Evolutionary conservation across 2,329 filamentous ascomycete genomes (phyloP).

Genomic region (Penicillium sp.): DNA sequence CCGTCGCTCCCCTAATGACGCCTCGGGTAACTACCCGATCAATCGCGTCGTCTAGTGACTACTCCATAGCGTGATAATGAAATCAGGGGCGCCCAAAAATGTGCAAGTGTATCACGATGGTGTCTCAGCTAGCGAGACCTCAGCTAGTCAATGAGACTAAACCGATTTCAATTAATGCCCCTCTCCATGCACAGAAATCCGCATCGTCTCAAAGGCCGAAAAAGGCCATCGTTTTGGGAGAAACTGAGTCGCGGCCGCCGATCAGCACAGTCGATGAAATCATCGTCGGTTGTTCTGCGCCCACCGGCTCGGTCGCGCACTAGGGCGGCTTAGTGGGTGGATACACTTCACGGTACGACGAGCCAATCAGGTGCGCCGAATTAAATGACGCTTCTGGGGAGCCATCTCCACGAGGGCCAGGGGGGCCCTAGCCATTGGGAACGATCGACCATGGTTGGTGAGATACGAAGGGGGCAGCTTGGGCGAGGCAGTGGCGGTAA

Average conservation of each 20-base stretch:
- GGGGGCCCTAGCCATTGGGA: slow-evolving; percentile 4
- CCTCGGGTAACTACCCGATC: neutral
- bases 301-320: slow-evolving; percentile 8
- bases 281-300: slow-evolving; percentile 15
- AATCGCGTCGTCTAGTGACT: neutral
- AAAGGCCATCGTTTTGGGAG: neutral
- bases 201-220: neutral
- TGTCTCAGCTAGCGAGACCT: neutral
- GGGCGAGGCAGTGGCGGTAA: slow-evolving; percentile 19
- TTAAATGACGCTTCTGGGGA: slow-evolving; percentile 27
- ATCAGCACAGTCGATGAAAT: slow-evolving; percentile 17
- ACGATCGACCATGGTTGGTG: slow-evolving; percentile 20
- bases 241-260: slow-evolving; percentile 11
- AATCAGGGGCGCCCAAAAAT: neutral
- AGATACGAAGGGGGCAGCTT: slow-evolving; percentile 23
- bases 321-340: slow-evolving; percentile 15
- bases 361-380: slow-evolving; percentile 18
- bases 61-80: neutral
- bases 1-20: neutral
- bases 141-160: neutral
- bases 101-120: neutral
- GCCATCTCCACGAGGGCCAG: slow-evolving; percentile 14
- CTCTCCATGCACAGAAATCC: neutral
- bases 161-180: neutral
- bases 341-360: slow-evolving; percentile 1